These are phyloP conservation scores for Apiotrichum porosum DNA, from an alignment of 1,284 basidiomycete genomes.

Conservation along the genomic window DNA sequence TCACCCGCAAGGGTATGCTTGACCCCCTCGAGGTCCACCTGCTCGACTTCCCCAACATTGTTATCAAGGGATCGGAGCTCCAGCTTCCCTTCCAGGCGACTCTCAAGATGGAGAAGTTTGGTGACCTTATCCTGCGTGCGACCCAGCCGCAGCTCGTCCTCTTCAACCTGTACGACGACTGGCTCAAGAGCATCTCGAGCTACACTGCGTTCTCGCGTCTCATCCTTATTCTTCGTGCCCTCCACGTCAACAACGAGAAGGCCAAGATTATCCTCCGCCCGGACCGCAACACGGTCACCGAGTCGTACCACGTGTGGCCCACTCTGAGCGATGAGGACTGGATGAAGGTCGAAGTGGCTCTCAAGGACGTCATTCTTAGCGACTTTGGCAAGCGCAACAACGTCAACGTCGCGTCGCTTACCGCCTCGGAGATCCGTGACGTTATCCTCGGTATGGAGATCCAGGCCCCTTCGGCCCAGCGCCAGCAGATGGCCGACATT, in stretches of 20 bases:
- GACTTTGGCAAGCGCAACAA: conserved; percentile 99
- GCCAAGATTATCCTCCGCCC: conserved; percentile 92
- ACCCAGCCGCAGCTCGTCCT: conserved; percentile 57
- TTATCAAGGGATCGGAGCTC: conserved; percentile 98
- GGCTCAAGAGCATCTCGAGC: conserved; percentile 97
- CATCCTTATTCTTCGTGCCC: conserved; percentile 87
- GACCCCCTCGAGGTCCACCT: conserved; percentile 97
- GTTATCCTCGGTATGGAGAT: conserved; percentile 92
- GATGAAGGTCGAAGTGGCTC: conserved; percentile 98
- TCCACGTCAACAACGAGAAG: conserved; percentile 99
- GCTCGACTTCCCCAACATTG: conserved; percentile 99
- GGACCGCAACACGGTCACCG: conserved; percentile 90
- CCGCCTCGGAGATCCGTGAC: conserved; percentile 91
- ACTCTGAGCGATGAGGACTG: conserved; percentile 92
- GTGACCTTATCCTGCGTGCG: conserved; percentile 76
- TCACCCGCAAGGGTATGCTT: conserved; percentile 99
- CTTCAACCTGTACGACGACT: conserved; percentile 98
- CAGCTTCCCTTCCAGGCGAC: conserved; percentile 99
- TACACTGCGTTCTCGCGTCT: conserved; percentile 99
- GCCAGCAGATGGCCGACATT: conserved; percentile 98
- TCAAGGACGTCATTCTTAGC: conserved; percentile 87
- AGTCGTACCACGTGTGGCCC: conserved; percentile 98
- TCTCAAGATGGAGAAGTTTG: conserved; percentile 99
- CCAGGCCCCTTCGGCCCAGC: conserved; percentile 61
- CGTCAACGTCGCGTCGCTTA: conserved; percentile 96